phyloP scores from a whole-genome alignment of 345 rosid species.

The Gossypium rotundifolium region DNA sequence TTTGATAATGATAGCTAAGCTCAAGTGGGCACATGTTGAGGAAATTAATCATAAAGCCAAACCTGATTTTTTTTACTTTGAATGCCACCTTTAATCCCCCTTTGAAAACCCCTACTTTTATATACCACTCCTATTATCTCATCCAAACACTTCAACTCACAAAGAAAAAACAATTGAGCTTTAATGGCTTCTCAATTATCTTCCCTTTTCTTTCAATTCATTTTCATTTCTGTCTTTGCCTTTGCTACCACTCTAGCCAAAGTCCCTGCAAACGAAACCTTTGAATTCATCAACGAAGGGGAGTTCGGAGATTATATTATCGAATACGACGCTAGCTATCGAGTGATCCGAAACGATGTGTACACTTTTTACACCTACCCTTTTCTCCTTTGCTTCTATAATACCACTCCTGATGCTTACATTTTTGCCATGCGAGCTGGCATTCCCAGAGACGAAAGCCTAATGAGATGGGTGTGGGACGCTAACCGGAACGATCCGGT shows the following conservation, averaged over 20 bases:
- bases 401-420: slow-evolving; percentile 24
- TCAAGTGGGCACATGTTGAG: neutral
- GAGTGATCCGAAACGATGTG: neutral
- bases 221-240: neutral
- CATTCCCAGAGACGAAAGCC: slow-evolving; percentile 4
- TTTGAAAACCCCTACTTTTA: neutral
- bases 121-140: neutral
- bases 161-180: neutral
- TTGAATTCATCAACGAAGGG: slow-evolving; percentile 19
- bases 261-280: slow-evolving; percentile 12
- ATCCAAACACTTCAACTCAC: neutral
- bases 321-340: slow-evolving; percentile 21
- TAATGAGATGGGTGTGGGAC: slow-evolving; percentile 31
- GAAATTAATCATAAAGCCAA: neutral
- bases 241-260: neutral
- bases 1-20: neutral
- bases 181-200: neutral
- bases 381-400: slow-evolving; percentile 27
- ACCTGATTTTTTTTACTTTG: neutral
- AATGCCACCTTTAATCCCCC: neutral
- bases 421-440: slow-evolving; percentile 23
- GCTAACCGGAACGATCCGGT: slow-evolving; percentile 31
- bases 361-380: neutral
- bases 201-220: neutral
- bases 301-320: slow-evolving; percentile 12